A percentile compares a stretch with the other conserved stretches of the same genome.
These are phyloP conservation scores for Intubia oerlemansii DNA, from an alignment of 2,329 filamentous ascomycete species.

Conservation along the genomic window DNA sequence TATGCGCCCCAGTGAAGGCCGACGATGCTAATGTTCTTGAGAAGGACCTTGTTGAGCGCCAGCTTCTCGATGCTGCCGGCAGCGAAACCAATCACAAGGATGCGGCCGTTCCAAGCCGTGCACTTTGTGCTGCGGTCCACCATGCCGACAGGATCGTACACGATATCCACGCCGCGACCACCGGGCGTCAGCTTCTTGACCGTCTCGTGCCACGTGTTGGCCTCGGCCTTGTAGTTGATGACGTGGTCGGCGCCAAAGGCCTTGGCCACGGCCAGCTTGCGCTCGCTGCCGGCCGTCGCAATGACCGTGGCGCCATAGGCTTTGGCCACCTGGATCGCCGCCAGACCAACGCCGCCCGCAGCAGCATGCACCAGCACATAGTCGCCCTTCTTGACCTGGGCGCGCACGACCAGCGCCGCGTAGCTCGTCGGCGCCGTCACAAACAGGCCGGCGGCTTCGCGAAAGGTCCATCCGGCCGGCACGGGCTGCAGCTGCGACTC, in stretches of 20 bases:
- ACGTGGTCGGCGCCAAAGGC: conserved; percentile 69
- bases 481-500: conserved; percentile 53
- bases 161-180: conserved; percentile 61
- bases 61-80: conserved; percentile 77
- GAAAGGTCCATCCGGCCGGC: conserved; percentile 62
- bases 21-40: conserved; percentile 85
- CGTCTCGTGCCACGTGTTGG: conserved; percentile 37
- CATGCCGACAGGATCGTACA: conserved; percentile 84
- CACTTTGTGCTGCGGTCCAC: conserved; percentile 80
- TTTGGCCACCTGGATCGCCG: conserved; percentile 86
- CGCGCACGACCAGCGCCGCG: conserved; percentile 58
- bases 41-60: conserved; percentile 71
- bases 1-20: conserved; percentile 89
- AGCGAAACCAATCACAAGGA: conserved; percentile 79
- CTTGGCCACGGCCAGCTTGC: conserved; percentile 61
- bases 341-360: conserved; percentile 75
- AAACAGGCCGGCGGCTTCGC: conserved; percentile 72
- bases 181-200: conserved; percentile 63
- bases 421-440: conserved; percentile 86
- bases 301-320: conserved; percentile 83
- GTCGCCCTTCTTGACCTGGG: conserved; percentile 58
- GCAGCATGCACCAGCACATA: conserved; percentile 82
- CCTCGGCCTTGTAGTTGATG: conserved; percentile 51
- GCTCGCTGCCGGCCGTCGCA: conserved; percentile 63
- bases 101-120: conserved; percentile 76